phyloP scores from a whole-genome alignment of 2,329 filamentous ascomycete species.

The Aspergillus latus region DNA sequence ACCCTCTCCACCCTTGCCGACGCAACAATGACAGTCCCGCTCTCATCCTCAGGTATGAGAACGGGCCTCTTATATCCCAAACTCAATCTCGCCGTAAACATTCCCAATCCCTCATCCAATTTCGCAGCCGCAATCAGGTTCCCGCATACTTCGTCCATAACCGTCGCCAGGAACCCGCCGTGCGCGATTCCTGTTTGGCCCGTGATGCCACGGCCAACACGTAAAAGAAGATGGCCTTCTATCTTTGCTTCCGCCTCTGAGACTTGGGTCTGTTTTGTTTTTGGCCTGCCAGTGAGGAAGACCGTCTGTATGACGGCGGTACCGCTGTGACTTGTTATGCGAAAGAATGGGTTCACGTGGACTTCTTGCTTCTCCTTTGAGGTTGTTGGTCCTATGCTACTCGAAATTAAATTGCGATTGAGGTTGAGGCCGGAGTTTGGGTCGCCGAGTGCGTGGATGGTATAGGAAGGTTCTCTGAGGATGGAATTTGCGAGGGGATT shows the following conservation, averaged over 20 bases:
- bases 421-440: background rate
- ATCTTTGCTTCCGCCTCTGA: background rate
- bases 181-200: slow-evolving; percentile 11
- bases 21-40: slow-evolving; percentile 6
- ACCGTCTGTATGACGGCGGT: background rate
- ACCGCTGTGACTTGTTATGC: background rate
- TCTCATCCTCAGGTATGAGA: background rate
- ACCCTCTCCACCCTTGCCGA: slow-evolving; percentile 6
- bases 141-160: slow-evolving; percentile 12
- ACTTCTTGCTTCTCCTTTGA: background rate
- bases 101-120: slow-evolving; percentile 9
- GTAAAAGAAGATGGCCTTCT: slow-evolving; percentile 11
- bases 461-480: background rate
- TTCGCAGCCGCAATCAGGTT: background rate
- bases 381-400: background rate
- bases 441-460: background rate
- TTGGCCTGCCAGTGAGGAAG: background rate
- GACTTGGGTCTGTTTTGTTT: background rate
- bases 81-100: slow-evolving; percentile 9
- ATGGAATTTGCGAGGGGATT: background rate
- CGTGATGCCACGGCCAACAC: slow-evolving; percentile 1
- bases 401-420: background rate
- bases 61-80: slow-evolving; percentile 7
- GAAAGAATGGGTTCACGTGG: slow-evolving; percentile 4
- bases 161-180: slow-evolving; percentile 15